These are phyloP conservation scores for Paratinospora sagittata DNA, from an alignment of 164 flowering plant genomes.

Conservation along the genomic window DNA sequence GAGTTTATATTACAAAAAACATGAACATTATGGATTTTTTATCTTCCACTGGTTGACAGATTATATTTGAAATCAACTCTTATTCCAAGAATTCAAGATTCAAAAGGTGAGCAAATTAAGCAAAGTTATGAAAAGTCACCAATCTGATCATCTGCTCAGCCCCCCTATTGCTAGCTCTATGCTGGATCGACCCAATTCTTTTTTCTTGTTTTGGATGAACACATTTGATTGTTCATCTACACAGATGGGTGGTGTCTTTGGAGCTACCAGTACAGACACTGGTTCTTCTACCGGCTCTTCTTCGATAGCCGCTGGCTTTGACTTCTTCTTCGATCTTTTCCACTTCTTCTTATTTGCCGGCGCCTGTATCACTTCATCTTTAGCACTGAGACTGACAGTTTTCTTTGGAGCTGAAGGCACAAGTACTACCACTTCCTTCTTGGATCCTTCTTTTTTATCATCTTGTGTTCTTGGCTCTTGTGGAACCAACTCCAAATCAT, in stretches of 20 bases:
- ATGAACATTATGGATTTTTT: too few relatives aligned
- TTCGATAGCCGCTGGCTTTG: conserved; percentile 7
- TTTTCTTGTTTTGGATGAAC: conserved; percentile 29
- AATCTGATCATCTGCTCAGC: too few relatives aligned
- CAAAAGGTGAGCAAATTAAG: not conserved
- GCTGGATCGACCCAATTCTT: conserved; percentile 18
- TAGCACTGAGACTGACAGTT: conserved; percentile 8
- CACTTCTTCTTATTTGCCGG: not conserved
- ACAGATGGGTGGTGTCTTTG: conserved; percentile 14
- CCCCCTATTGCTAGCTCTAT: not conserved
- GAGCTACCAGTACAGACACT: conserved; percentile 15
- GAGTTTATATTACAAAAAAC: not conserved
- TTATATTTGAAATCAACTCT: conserved; percentile 12
- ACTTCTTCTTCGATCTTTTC: conserved; percentile 1
- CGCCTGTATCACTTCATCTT: conserved; percentile 1
- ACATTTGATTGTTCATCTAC: conserved; percentile 37
- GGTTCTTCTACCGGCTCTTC: not conserved
- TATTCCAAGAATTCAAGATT: conserved; percentile 2
- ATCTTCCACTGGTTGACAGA: too few relatives aligned
- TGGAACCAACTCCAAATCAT: not conserved
- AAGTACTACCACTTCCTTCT: not conserved
- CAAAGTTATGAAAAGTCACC: too few relatives aligned
- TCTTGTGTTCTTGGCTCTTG: conserved; percentile 2
- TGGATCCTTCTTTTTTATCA: not conserved
- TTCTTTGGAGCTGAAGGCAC: conserved; percentile 5